Base-by-base conservation (phyloP, 176 grass and related monocot genomes). In the Triticum turgidum region DNA sequence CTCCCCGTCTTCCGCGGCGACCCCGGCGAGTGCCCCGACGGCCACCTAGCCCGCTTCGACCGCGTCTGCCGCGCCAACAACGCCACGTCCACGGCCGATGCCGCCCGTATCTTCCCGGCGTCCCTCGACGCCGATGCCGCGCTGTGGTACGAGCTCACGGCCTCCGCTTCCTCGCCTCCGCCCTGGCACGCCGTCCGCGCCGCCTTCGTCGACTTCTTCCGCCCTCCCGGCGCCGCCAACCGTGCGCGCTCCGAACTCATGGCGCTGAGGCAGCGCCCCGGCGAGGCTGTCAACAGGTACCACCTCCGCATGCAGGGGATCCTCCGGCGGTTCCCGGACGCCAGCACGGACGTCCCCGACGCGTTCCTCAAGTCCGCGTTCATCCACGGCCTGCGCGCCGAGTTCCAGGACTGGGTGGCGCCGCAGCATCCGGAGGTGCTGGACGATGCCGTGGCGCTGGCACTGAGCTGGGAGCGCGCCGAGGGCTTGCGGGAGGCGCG, bases 1-100 rank as follows among this genome's bases (percentile, higher is more conserved):
- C 73, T 95, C 42, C 89, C 89, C 20, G 35, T 93, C 47, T 95
- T 95, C 87, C 84, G 91, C 29, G 93, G 91, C 78, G 91, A 93
- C 58, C 65, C 86, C 13, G 79, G 80, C 17, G 91, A 93, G 91
- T 93, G 89, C 84, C 91, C 89, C 8, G 67, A 80, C 78, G 81
- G 61, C 9, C 93, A 95, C 84, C 68, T 93, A 27, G 77, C 73
- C 29, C 86, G 88, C 42, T 91, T 95, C 86, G 93, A 89, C 74
- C 81, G 86, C 67, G 86, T 85, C 78, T 87, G 87, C 87, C 90
- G 68, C 37, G 76, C 77, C 84, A 91, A 89, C 81, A 88, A 79
- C 39, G 84, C 82, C 79, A 59, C 34, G 35, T 42, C 83, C 30
- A 44, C 84, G 20, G 84, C 69, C 8, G 44, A 80, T 25, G 86